Conservation (phyloP, 75 land plant genomes). For the Azolla pinnata region DNA sequence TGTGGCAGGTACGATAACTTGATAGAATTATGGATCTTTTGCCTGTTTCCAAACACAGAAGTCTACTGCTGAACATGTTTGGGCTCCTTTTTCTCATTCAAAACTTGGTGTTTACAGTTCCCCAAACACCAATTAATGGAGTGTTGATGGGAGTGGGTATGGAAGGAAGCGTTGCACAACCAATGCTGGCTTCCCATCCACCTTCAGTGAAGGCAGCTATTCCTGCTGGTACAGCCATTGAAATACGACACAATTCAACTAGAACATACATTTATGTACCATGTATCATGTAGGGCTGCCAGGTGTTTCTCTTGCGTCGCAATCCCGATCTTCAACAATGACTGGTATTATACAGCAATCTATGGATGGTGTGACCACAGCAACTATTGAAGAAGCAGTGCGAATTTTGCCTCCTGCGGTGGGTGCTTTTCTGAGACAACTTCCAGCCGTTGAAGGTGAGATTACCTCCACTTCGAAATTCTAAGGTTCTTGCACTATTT, state of each 20-base stretch:
- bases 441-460: slow-evolving; percentile 26
- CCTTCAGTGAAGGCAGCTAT: too few relatives aligned
- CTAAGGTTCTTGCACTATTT: neutral
- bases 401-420: slow-evolving; percentile 21
- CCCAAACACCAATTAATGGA: too few relatives aligned
- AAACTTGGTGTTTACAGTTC: too few relatives aligned
- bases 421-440: slow-evolving; percentile 20
- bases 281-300: slow-evolving; percentile 15
- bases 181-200: neutral
- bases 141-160: too few relatives aligned
- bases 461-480: neutral
- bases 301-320: slow-evolving; percentile 10
- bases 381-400: slow-evolving; percentile 18
- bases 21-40: neutral
- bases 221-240: too few relatives aligned
- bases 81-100: neutral
- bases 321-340: slow-evolving; percentile 3
- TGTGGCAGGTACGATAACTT: slow-evolving; percentile 42
- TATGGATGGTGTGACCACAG: neutral
- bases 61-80: neutral
- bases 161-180: neutral
- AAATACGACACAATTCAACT: too few relatives aligned
- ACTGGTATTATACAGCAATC: slow-evolving; percentile 20
- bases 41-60: too few relatives aligned
- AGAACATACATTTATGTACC: too few relatives aligned